Percentiles rank a stretch among this genome's conserved stretches.
Conservation (phyloP, 495 filamentous ascomycete species). For the Penicillium parvum region DNA sequence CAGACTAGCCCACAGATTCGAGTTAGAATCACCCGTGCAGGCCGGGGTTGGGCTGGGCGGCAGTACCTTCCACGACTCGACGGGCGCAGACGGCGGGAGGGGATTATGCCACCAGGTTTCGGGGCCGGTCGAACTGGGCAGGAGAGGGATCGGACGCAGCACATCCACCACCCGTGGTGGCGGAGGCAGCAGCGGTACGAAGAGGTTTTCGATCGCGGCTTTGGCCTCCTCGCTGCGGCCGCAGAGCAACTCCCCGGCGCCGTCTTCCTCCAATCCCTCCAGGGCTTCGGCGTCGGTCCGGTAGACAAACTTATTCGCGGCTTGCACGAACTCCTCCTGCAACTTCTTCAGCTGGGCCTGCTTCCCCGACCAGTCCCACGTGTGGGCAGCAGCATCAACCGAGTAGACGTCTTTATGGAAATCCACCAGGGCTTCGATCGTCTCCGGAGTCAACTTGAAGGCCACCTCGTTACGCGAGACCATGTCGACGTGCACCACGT, state of each 20-base stretch:
- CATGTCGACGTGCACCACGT: slow-evolving; percentile 99
- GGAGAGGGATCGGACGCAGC: slow-evolving; percentile 74
- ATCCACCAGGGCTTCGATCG: slow-evolving; percentile 90
- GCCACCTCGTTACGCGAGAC: slow-evolving; percentile 96
- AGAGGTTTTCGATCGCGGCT: slow-evolving; percentile 74
- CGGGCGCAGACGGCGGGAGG: slow-evolving; percentile 56
- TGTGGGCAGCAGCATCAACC: slow-evolving; percentile 80
- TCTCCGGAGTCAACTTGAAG: slow-evolving; percentile 96
- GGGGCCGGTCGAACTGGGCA: slow-evolving; percentile 78
- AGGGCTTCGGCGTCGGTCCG: slow-evolving; percentile 83
- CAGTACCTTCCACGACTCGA: slow-evolving; percentile 91
- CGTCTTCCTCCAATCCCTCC: slow-evolving; percentile 96
- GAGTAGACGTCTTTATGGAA: slow-evolving; percentile 98
- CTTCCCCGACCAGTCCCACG: slow-evolving; percentile 97
- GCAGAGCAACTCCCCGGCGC: slow-evolving; percentile 85
- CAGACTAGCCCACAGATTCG: slow-evolving; percentile 77
- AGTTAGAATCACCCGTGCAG: slow-evolving; percentile 63
- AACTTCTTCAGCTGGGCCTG: slow-evolving; percentile 93
- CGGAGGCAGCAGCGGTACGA: slow-evolving; percentile 86
- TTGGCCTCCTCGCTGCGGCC: slow-evolving; percentile 95
- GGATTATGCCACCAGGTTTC: slow-evolving; percentile 74
- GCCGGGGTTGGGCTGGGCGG: slow-evolving; percentile 78
- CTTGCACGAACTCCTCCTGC: slow-evolving; percentile 95
- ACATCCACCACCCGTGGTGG: slow-evolving; percentile 91
- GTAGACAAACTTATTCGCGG: slow-evolving; percentile 96